Base-by-base conservation (phyloP, 1,284 basidiomycete genomes). In the Sparassis latifolia region DNA sequence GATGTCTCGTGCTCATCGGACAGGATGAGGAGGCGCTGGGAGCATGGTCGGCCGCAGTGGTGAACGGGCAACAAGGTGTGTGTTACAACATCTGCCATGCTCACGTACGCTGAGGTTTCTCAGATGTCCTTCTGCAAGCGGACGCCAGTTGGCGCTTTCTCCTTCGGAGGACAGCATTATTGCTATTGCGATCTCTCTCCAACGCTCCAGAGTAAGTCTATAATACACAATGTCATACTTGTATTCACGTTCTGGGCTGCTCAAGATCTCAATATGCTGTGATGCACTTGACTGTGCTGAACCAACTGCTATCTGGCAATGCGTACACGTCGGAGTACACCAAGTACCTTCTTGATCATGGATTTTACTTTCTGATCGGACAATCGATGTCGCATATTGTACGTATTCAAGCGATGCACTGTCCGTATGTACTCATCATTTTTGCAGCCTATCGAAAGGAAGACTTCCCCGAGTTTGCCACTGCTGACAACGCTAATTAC, bases 1-100 rank as follows among this genome's bases (percentile, higher is more conserved):
- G 85, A 51, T 80, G 77, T 64, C 66, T 86, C 37, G 78, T 83
- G 27, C 70, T 87, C 32, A 69, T 85, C 44, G 78, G 78, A 3
- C 68, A 69, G 42, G 78, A 86, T 53, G 74, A 80, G 43, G 69
- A 73, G 9, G 70, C 76, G 9, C 67, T 90, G 10, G 71, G 58
- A 2, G 49, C 62, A 10, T 87, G 84, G 84, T 79, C 78, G 20
- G 57, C 64, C 42, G 58, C 64, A 20, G 64, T 84, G 58, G 38
- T 68, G 1, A 46, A 52, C n/a, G 58, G 52, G 5, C 70, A 73
- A 30, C 67, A 72, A 60, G 70, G 82, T 79, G 47, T 10, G 74
- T 64, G 6, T 42, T 33, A 31, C n/a, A 42, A 20, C 44, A 44
- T 4, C 29, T 5, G n/a, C 30, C 6, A 30, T 33, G 31, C 2